phyloP scores from a whole-genome alignment of 148 eudicot species.

The Simmondsia chinensis region DNA sequence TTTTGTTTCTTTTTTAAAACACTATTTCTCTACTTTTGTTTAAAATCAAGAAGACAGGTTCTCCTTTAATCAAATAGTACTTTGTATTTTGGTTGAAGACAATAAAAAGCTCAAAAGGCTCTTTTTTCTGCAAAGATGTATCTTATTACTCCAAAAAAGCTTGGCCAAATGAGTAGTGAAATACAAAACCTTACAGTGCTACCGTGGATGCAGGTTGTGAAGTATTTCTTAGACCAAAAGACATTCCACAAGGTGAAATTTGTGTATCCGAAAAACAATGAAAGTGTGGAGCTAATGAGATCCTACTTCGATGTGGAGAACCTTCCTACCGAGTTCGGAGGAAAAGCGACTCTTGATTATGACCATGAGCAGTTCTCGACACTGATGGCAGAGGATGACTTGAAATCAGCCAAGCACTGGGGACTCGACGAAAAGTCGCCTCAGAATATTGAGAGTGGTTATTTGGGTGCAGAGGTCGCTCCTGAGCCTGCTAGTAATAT shows the following conservation, averaged over 20 bases:
- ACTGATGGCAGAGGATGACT: conserved; percentile 41
- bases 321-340: conserved; percentile 65
- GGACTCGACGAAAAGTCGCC: conserved; percentile 20
- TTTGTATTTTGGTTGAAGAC: too few relatives aligned
- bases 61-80: too few relatives aligned
- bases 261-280: conserved; percentile 59
- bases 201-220: conserved; percentile 61
- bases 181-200: too few relatives aligned
- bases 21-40: too few relatives aligned
- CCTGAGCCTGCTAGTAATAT: conserved; percentile 48
- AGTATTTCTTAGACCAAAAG: conserved; percentile 56
- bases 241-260: conserved; percentile 66
- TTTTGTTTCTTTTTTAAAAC: too few relatives aligned
- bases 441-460: conserved; percentile 6
- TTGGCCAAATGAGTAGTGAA: too few relatives aligned
- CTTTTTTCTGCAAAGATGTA: too few relatives aligned
- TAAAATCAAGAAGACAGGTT: too few relatives aligned
- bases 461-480: conserved; percentile 30
- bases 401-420: conserved; percentile 31
- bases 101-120: too few relatives aligned
- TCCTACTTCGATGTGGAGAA: conserved; percentile 55
- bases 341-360: conserved; percentile 38
- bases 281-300: conserved; percentile 58
- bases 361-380: conserved; percentile 50
- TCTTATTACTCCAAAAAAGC: too few relatives aligned